These are phyloP conservation scores for Russula virescens DNA, from an alignment of 768 basidiomycete genomes.

Conservation along the genomic window DNA sequence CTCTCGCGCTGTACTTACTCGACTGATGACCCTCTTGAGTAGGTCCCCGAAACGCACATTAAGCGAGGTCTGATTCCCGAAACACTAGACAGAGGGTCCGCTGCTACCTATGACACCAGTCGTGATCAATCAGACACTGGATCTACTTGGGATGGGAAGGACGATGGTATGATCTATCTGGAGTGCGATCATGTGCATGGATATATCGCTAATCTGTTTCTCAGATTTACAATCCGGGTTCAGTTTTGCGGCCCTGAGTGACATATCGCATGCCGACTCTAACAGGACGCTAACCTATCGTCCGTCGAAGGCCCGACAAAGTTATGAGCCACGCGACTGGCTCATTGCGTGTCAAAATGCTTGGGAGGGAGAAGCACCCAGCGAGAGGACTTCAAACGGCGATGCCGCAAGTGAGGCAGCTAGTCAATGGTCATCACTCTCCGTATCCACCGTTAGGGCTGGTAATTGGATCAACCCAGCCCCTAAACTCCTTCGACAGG, in stretches of 20 bases:
- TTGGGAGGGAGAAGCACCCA: slow-evolving; percentile 3
- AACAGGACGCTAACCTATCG: slow-evolving; percentile 10
- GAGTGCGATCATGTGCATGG: background rate
- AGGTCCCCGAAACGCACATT: slow-evolving; percentile 23
- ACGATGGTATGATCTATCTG: slow-evolving; percentile 13
- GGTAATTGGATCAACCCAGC: slow-evolving; percentile 20
- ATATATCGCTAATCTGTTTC: background rate
- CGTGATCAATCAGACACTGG: slow-evolving; percentile 2
- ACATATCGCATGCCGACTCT: slow-evolving; percentile 19
- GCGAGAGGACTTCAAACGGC: background rate
- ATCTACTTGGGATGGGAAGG: slow-evolving; percentile 19
- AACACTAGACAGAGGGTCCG: slow-evolving; percentile 4
- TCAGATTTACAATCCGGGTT: slow-evolving; percentile 16
- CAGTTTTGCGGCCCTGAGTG: slow-evolving; percentile 13
- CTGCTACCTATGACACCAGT: background rate
- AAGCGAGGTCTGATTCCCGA: slow-evolving; percentile 18
- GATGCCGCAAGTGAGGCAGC: slow-evolving; percentile 6
- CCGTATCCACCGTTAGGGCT: slow-evolving; percentile 12
- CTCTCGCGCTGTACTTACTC: slow-evolving; percentile 19
- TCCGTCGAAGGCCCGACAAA: slow-evolving; percentile 9
- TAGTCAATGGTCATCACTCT: slow-evolving; percentile 18
- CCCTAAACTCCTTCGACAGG: slow-evolving; percentile 3
- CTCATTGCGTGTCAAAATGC: slow-evolving; percentile 7
- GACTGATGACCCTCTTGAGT: slow-evolving; percentile 22
- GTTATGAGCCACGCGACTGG: slow-evolving; percentile 11